These are phyloP conservation scores for Oxytropis ochrocephala DNA, from an alignment of 306 rosid species.

Conservation along the genomic window DNA sequence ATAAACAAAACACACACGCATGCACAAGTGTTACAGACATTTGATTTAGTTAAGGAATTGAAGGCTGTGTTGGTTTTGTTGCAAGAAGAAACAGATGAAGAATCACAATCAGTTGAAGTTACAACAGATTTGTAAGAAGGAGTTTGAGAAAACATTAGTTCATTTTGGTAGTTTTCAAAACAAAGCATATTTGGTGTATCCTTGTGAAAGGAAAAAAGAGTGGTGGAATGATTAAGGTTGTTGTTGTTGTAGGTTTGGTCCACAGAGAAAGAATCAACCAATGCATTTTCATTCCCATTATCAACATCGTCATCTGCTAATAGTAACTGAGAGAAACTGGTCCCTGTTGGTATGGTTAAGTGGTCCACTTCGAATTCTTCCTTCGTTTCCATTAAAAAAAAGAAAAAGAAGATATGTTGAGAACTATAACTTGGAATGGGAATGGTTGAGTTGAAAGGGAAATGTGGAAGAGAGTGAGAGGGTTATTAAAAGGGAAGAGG, in stretches of 20 bases:
- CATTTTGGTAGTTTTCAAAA: conserved; percentile 33
- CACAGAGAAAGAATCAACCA: conserved; percentile 10
- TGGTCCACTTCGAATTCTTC: conserved; percentile 46
- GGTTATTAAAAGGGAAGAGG: background rate
- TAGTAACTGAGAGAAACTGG: conserved; percentile 73
- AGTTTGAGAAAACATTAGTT: background rate
- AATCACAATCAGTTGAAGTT: conserved; percentile 59
- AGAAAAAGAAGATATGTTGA: background rate
- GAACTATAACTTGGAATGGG: background rate
- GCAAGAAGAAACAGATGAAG: conserved; percentile 58
- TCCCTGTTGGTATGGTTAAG: conserved; percentile 26
- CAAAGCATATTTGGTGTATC: conserved; percentile 61
- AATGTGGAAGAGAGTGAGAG: background rate
- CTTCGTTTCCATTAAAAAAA: conserved; percentile 40
- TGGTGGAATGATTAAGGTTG: background rate
- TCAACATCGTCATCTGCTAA: conserved; percentile 41
- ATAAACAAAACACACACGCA: background rate
- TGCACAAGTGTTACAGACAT: conserved; percentile 24
- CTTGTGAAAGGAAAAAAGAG: conserved; percentile 32
- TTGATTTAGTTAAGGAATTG: conserved; percentile 28
- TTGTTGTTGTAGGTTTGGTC: conserved; percentile 5
- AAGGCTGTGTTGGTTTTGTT: conserved; percentile 15
- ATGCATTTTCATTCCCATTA: background rate
- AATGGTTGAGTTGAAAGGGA: background rate
- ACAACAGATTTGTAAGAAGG: conserved; percentile 47